Percentiles rank a stretch among this genome's conserved stretches.
phyloP scores from a whole-genome alignment of 768 basidiomycete genomes.

The Macrolepiota fuliginosa region DNA sequence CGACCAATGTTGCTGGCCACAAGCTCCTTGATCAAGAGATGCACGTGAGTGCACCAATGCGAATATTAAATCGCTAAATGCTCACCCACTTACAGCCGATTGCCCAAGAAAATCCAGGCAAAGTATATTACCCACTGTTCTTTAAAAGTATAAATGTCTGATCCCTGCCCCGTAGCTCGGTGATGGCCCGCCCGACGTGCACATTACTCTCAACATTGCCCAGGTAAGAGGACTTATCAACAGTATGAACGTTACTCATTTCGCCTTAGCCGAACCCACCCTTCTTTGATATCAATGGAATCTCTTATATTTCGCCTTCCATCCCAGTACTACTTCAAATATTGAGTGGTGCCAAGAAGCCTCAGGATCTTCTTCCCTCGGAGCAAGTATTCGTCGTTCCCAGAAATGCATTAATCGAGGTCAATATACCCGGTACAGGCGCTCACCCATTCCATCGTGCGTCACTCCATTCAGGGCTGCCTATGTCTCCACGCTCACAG shows the following conservation, averaged over 20 bases:
- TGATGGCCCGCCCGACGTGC: slow-evolving; percentile 33
- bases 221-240: slow-evolving; percentile 34
- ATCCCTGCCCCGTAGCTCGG: not conserved
- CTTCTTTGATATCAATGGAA: slow-evolving; percentile 17
- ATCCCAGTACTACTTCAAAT: slow-evolving; percentile 39
- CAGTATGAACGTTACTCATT: slow-evolving; percentile 25
- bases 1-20: slow-evolving; percentile 20
- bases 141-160: not conserved
- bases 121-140: not conserved
- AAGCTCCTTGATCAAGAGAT: slow-evolving; percentile 27
- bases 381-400: slow-evolving; percentile 24
- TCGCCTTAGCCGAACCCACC: slow-evolving; percentile 17
- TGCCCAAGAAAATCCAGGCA: slow-evolving; percentile 3
- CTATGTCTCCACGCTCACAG: not conserved
- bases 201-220: slow-evolving; percentile 27
- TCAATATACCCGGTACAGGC: slow-evolving; percentile 39
- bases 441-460: slow-evolving; percentile 12
- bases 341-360: slow-evolving; percentile 20
- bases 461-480: not conserved
- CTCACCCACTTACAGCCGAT: not conserved
- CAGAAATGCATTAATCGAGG: slow-evolving; percentile 43
- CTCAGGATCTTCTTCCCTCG: slow-evolving; percentile 27
- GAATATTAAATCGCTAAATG: not conserved
- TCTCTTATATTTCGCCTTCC: slow-evolving; percentile 26
- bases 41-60: not conserved